Percentiles rank a stretch among this genome's conserved stretches.
Conservation (phyloP, 2,329 filamentous ascomycete genomes). For the Exophiala bonariae region DNA sequence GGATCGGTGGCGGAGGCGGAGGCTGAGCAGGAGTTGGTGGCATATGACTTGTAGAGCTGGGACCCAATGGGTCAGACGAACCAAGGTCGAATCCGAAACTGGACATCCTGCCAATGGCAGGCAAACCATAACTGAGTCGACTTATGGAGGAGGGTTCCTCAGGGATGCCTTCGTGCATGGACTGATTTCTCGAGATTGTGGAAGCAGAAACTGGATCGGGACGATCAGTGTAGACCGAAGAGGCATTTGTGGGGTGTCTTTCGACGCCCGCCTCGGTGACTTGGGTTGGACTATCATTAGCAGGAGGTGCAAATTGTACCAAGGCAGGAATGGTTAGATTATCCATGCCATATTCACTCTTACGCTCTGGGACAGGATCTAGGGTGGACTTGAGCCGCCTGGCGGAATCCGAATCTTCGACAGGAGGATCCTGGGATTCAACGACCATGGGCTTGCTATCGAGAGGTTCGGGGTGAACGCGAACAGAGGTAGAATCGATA, state of each 20-base stretch:
- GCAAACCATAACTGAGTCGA: constrained; percentile 13
- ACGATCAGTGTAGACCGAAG: constrained; percentile 26
- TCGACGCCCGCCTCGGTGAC: constrained; percentile 14
- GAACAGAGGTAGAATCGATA: constrained; percentile 43
- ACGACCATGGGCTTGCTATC: constrained; percentile 29
- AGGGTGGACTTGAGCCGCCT: constrained; percentile 45
- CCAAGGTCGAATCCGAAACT: constrained; percentile 24
- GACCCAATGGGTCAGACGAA: neutral
- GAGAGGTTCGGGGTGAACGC: constrained; percentile 10
- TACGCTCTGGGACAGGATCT: constrained; percentile 58
- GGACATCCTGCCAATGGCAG: constrained; percentile 21
- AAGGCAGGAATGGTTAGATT: constrained; percentile 33
- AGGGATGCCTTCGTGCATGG: constrained; percentile 9
- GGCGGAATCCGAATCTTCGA: constrained; percentile 37
- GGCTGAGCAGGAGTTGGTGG: neutral
- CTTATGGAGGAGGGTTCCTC: neutral
- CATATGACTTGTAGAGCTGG: neutral
- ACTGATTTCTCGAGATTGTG: constrained; percentile 16
- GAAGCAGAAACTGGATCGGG: constrained; percentile 26
- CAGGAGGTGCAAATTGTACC: neutral
- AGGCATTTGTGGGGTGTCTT: constrained; percentile 25
- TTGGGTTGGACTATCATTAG: constrained; percentile 2
- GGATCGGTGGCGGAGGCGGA: neutral
- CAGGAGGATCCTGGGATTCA: constrained; percentile 20
- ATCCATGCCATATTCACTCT: constrained; percentile 60